Conservation (phyloP, 495 filamentous ascomycete genomes). For the Glutinoglossum americanum region DNA sequence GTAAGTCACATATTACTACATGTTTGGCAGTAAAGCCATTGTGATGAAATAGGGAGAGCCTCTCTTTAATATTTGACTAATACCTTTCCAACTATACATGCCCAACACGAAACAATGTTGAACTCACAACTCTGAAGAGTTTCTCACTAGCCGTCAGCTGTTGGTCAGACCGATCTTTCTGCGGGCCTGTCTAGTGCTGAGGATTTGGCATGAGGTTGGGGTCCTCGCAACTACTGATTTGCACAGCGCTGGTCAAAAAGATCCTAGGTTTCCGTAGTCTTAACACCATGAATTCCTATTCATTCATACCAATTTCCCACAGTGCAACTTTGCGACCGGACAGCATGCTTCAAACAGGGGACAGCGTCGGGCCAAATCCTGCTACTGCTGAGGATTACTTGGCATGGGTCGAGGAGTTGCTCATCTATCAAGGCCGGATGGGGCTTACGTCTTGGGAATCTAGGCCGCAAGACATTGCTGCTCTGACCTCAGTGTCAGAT, state of each 20-base stretch:
- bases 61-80: not conserved
- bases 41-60: not conserved
- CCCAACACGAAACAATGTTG: too few species aligned
- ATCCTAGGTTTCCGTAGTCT: too few species aligned
- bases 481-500: not conserved
- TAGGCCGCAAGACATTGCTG: not conserved
- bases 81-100: too few species aligned
- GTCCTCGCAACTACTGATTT: too few species aligned
- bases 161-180: too few species aligned
- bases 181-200: too few species aligned
- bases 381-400: not conserved
- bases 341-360: not conserved
- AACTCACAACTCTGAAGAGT: too few species aligned
- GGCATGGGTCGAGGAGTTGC: not conserved
- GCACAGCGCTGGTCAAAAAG: too few species aligned
- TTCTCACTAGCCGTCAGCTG: too few species aligned
- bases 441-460: not conserved
- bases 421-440: not conserved
- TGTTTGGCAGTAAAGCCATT: not conserved
- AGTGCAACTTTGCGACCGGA: not conserved
- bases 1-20: not conserved
- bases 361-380: not conserved
- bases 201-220: too few species aligned
- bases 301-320: not conserved
- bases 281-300: too few species aligned